Conservation (phyloP, 345 rosid species). For the Citrus australasica region DNA sequence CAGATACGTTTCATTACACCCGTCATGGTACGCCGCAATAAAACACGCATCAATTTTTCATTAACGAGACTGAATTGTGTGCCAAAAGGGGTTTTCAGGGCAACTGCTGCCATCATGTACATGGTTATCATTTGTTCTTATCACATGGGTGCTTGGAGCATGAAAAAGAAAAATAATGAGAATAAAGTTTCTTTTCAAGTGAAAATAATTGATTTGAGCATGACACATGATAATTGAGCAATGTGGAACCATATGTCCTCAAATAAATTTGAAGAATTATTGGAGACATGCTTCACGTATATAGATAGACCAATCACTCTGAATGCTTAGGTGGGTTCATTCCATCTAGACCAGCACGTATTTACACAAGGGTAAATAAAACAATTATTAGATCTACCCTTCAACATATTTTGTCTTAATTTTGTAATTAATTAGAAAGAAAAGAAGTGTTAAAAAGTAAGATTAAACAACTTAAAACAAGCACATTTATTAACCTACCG, state of each 20-base stretch:
- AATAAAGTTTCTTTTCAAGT: background rate
- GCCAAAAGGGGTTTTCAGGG: too few relatives aligned
- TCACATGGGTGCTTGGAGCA: background rate
- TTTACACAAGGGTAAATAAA: too few relatives aligned
- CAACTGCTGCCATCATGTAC: too few relatives aligned
- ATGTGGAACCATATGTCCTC: background rate
- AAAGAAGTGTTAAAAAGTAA: too few relatives aligned
- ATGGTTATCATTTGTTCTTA: background rate
- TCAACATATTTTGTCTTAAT: background rate
- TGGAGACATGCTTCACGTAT: background rate
- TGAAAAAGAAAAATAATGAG: background rate
- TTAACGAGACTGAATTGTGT: too few relatives aligned
- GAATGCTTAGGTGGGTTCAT: background rate
- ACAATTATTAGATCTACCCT: background rate
- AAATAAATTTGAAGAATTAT: background rate
- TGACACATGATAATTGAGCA: background rate
- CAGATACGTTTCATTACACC: too few relatives aligned
- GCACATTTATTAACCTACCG: too few relatives aligned
- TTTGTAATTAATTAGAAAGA: background rate
- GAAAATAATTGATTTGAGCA: background rate
- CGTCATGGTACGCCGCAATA: too few relatives aligned
- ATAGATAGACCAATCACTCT: background rate
- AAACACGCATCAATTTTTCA: too few relatives aligned
- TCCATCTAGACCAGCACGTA: background rate
- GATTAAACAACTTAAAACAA: too few relatives aligned